These are phyloP conservation scores for Lachancea mirantina DNA, from an alignment of 805 yeast genomes.

Conservation along the genomic window DNA sequence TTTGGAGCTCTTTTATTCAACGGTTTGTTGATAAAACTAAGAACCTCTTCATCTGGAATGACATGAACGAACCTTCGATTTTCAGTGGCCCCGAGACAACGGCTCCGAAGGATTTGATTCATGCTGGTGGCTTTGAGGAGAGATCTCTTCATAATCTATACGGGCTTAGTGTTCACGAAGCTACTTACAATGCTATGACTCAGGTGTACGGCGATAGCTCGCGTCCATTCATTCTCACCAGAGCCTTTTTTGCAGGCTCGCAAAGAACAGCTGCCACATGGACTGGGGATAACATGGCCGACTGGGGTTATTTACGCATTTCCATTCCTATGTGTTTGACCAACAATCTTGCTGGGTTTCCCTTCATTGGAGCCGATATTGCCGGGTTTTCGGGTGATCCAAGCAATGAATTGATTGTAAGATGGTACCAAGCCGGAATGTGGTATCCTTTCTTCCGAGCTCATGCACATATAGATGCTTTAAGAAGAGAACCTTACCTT, in stretches of 20 bases:
- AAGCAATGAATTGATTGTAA: conserved; percentile 61
- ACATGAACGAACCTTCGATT: conserved; percentile 96
- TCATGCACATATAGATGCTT: conserved; percentile 92
- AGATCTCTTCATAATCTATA: conserved; percentile 84
- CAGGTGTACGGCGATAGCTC: conserved; percentile 41
- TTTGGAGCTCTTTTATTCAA: conserved; percentile 53
- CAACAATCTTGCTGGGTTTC: conserved; percentile 75
- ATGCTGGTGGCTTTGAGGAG: conserved; percentile 79
- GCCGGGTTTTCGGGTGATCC: conserved; percentile 97
- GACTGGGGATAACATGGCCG: conserved; percentile 96
- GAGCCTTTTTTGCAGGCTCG: conserved; percentile 86
- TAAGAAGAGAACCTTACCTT: conserved; percentile 90
- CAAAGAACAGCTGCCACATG: conserved; percentile 90
- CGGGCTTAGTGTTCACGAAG: conserved; percentile 73
- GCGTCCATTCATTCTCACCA: conserved; percentile 82
- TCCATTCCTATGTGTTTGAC: conserved; percentile 87
- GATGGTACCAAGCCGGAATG: conserved; percentile 96
- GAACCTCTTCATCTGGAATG: conserved; percentile 89
- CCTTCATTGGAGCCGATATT: conserved; percentile 93
- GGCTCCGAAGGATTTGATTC: conserved; percentile 74
- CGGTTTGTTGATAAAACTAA: conserved; percentile 44
- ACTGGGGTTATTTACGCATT: conserved; percentile 76
- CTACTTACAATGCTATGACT: conserved; percentile 62
- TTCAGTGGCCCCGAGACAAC: conserved; percentile 93
- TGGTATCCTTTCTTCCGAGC: conserved; percentile 97